These are phyloP conservation scores for Papilionanthe hybrid DNA, from an alignment of 116 monocot genomes.

Conservation along the genomic window DNA sequence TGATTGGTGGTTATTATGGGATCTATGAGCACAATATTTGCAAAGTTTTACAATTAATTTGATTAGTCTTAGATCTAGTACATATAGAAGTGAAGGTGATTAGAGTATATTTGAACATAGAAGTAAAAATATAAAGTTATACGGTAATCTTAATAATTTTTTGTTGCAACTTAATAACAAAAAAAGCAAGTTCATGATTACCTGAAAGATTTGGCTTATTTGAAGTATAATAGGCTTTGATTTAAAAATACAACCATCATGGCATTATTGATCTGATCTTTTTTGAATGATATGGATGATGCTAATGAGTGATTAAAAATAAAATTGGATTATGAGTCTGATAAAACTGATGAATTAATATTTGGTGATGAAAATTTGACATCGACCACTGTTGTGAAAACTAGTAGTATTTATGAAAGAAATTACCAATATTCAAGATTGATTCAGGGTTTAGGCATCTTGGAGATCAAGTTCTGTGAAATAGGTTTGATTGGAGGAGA, in stretches of 20 bases:
- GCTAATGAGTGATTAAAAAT: not conserved
- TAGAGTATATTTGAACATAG: too few relatives aligned
- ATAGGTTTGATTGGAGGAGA: too few relatives aligned
- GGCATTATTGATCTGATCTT: not conserved
- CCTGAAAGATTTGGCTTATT: not conserved
- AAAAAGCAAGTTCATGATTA: not conserved
- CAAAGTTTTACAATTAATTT: too few relatives aligned
- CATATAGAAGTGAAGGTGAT: too few relatives aligned
- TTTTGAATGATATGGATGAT: not conserved
- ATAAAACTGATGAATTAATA: not conserved
- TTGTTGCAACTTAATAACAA: not conserved
- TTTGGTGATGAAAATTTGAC: not conserved
- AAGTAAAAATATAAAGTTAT: too few relatives aligned
- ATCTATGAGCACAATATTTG: too few relatives aligned
- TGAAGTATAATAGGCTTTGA: not conserved
- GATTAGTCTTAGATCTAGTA: too few relatives aligned
- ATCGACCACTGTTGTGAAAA: not conserved
- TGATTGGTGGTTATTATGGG: too few relatives aligned
- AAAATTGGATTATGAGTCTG: not conserved
- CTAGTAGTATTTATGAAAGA: not conserved
- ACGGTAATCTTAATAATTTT: too few relatives aligned
- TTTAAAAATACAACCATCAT: not conserved
- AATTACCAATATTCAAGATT: not conserved
- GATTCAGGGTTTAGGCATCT: not conserved
- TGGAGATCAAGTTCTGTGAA: too few relatives aligned